Evolutionary conservation across 164 flowering plant genomes (phyloP).

Genomic region (Piper betle): DNA sequence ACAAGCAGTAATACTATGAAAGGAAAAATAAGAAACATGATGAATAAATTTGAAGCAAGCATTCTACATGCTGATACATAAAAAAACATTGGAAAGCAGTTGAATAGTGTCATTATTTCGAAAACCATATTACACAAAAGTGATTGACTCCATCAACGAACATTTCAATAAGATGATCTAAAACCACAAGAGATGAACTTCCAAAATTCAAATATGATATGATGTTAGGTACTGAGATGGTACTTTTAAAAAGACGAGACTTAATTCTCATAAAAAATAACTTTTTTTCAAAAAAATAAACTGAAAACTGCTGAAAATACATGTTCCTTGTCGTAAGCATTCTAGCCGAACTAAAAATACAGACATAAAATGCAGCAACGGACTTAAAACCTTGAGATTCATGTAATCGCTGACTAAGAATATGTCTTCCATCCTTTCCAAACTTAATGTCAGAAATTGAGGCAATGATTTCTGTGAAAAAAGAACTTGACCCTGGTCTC

Average conservation of each 20-base stretch:
- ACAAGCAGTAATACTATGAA: constrained; percentile 1
- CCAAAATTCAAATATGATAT: no score
- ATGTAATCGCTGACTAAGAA: constrained; percentile 93
- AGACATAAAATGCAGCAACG: neutral
- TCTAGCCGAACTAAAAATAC: no score
- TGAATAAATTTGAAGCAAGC: neutral
- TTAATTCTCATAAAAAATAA: no score
- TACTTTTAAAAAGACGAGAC: no score
- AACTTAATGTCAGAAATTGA: constrained; percentile 92
- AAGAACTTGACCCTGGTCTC: constrained; percentile 85
- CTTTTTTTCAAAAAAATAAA: no score
- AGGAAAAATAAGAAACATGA: neutral
- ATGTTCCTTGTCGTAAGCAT: no score
- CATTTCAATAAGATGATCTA: no score
- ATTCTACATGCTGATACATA: neutral
- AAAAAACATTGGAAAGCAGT: neutral
- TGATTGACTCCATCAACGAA: neutral
- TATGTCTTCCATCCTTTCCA: constrained; percentile 74
- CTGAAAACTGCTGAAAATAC: no score
- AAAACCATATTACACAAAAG: neutral
- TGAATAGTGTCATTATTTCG: neutral
- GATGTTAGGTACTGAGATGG: no score
- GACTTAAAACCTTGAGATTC: constrained; percentile 69
- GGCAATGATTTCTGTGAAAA: constrained; percentile 92
- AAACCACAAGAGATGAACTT: no score